Base-by-base conservation (phyloP, 768 basidiomycete genomes). In the Boletellus emodensis region DNA sequence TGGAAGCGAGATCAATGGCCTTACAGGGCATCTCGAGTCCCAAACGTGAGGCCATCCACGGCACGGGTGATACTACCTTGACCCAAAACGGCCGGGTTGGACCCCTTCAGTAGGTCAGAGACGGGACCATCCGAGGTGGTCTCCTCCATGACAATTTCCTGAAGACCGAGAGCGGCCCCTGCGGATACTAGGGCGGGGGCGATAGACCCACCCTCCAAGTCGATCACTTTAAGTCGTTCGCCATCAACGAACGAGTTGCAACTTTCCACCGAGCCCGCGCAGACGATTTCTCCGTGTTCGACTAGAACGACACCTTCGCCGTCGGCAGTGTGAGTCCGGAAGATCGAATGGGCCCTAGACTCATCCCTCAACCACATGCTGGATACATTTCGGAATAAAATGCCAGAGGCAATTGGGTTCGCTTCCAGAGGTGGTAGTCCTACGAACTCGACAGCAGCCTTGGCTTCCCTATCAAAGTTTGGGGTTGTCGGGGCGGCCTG, bases 351-450 rank as follows among this genome's bases (percentile, higher is more conserved):
- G 4, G 53, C 55, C 24, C 64, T 67, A 4, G 41, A 53, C 33
- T 56, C 58, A 33, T 61, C 58, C 37, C 63, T 51, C 49, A 52
- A 14, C 48, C 62, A 49, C 53, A 77, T 62, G 37, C 66, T 74
- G 12, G 69, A 70, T 18, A 89, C 77, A 51, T 80, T 80, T 8
- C 67, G 68, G 62, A 90, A 84, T 14, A 79, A 60, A 18, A 89
- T 70, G 15, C 61, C 66, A 6, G 69, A 71, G 30, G 63, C 61
- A 14, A 58, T 48, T 24, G 63, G 61, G 18, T 66, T 63, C 6
- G 75, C 71, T 12, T 68, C 69, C 2, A 92, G 70, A 13, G 88
- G 86, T 0, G 89, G 88, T 11, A 90, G 69, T 1, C 90, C 90
- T 3, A 80, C 79, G 54, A 78, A 82, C 48, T 79, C 60, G 12